Conservation (phyloP, 1,139 yeast species). For the Sugiyamaella novakii region DNA sequence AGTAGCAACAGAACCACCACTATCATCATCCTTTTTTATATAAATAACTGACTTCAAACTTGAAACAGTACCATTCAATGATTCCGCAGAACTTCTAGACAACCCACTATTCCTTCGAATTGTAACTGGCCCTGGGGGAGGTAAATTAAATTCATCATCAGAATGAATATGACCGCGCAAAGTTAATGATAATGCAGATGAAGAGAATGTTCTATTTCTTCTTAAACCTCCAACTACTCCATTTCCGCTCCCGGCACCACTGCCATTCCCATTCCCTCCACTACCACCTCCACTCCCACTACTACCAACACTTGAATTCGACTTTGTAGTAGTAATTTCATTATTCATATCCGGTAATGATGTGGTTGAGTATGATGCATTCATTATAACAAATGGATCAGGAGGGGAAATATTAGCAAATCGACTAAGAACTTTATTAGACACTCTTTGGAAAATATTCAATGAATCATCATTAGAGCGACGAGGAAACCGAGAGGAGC, state of each 20-base stretch:
- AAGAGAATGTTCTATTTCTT: slow-evolving; percentile 27
- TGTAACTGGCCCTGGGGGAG: slow-evolving; percentile 27
- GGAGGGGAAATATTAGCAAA: slow-evolving; percentile 18
- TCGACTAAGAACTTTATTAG: slow-evolving; percentile 18
- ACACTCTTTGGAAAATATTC: slow-evolving; percentile 20
- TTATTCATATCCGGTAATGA: slow-evolving; percentile 8
- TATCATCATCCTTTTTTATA: neutral
- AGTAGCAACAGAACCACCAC: neutral
- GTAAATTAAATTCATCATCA: slow-evolving; percentile 25
- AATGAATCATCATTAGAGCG: slow-evolving; percentile 9
- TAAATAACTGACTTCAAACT: slow-evolving; percentile 3
- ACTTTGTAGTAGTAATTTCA: slow-evolving; percentile 7
- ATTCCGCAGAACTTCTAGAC: slow-evolving; percentile 26
- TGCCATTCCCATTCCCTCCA: slow-evolving; percentile 2
- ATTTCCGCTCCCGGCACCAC: slow-evolving; percentile 6
- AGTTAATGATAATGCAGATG: slow-evolving; percentile 21
- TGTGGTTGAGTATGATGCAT: slow-evolving; percentile 6
- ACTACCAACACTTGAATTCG: slow-evolving; percentile 10
- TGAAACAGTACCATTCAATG: slow-evolving; percentile 16
- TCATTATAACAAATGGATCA: slow-evolving; percentile 12
- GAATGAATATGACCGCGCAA: slow-evolving; percentile 19
- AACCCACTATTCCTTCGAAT: slow-evolving; percentile 26
- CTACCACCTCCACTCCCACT: neutral
- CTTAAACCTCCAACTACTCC: slow-evolving; percentile 2
- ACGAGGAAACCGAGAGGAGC: slow-evolving; percentile 11